Base-by-base conservation (phyloP, 176 grass and related monocot species). In the Lolium rigidum region DNA sequence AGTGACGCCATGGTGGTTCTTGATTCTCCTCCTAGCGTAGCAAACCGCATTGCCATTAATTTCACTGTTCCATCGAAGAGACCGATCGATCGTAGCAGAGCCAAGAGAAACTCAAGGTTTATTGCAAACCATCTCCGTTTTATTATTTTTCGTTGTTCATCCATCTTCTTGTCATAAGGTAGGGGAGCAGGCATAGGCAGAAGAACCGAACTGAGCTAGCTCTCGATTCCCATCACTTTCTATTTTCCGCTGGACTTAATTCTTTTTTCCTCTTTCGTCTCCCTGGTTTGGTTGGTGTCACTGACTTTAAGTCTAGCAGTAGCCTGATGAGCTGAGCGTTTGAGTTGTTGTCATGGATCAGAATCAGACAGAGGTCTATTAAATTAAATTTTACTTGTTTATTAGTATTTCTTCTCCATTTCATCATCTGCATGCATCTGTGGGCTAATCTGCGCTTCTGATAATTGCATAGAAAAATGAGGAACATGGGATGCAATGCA, bases 1-100 rank as follows among this genome's bases (percentile, higher is more conserved):
- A 24, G 59, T 37, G 15, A 67, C 31, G 26, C 65, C 74, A 55
- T 3, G 35, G 50, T 2, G 2, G 31, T 75, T 82, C 70, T 54
- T 73, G 74, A 84, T 78, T 67, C 49, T 58, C 70, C 55, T 31
- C 75, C 48, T 70, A 76, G 61, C 69, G 14, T 86, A 86, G 88
- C 70, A 80, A 63, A 26, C 39, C 1, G 48, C 69, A 78, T 88
- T 76, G 84, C 69, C 67, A 52, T 84, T 75, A 52, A 52, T 75
- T 84, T 84, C 85, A 87, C 85, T 91, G 89, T 87, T 84, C 76
- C 81, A 87, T 81, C 78, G 56, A 38, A 20, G 38, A 65, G 62
- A 64, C 13, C 24, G 72, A 31, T 75, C 35, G 43, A 51, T 49
- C 26, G 25, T 63, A 62, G 70, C 54, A 80, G 76, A 2, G 57